phyloP scores from a whole-genome alignment of 2,329 filamentous ascomycete species.

The Colletotrichum cereale region DNA sequence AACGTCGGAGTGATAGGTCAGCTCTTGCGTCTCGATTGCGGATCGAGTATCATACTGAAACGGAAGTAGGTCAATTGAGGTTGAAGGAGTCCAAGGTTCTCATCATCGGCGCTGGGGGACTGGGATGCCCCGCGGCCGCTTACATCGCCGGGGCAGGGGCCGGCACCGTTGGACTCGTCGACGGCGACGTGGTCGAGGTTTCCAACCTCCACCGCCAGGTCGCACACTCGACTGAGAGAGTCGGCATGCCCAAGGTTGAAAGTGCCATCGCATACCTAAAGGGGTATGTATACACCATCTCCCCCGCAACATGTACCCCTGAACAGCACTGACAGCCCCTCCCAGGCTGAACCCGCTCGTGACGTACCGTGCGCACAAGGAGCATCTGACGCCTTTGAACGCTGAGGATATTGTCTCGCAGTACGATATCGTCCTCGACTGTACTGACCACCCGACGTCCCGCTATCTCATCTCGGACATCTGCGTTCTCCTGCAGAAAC shows the following conservation, averaged over 20 bases:
- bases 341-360: slow-evolving; percentile 79
- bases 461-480: slow-evolving; percentile 94
- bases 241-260: slow-evolving; percentile 84
- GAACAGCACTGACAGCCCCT: slow-evolving; percentile 17
- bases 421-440: slow-evolving; percentile 92
- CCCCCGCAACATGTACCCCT: neutral
- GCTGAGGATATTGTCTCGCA: slow-evolving; percentile 73
- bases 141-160: slow-evolving; percentile 93
- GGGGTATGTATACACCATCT: slow-evolving; percentile 55
- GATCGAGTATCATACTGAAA: slow-evolving; percentile 13
- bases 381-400: slow-evolving; percentile 76
- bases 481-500: slow-evolving; percentile 82
- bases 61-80: slow-evolving; percentile 75
- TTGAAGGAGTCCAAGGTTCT: slow-evolving; percentile 79
- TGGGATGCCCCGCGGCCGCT: slow-evolving; percentile 92
- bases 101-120: slow-evolving; percentile 86
- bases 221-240: slow-evolving; percentile 77
- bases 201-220: slow-evolving; percentile 96
- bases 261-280: slow-evolving; percentile 75
- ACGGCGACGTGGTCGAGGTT: slow-evolving; percentile 87
- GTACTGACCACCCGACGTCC: slow-evolving; percentile 91
- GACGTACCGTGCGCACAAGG: slow-evolving; percentile 71
- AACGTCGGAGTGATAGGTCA: slow-evolving; percentile 81
- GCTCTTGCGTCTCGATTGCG: slow-evolving; percentile 23
- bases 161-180: slow-evolving; percentile 84